Base-by-base conservation (phyloP, 225 moss, liverwort and hornwort species). In the Climacium dendroides region DNA sequence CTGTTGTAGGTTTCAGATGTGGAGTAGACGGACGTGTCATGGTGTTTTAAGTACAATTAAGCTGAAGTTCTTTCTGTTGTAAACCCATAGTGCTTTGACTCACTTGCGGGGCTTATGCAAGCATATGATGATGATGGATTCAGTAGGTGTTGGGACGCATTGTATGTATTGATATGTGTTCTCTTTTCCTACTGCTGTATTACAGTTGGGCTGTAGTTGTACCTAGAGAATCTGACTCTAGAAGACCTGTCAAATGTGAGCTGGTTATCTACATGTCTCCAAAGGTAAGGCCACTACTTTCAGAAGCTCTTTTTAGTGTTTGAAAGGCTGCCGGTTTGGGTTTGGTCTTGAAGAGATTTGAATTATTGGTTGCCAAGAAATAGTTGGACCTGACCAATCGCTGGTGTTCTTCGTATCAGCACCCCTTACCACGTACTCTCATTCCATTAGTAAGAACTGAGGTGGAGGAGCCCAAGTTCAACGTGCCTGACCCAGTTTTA, bases 391-490 rank as follows among this genome's bases (percentile, higher is more conserved):
- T 91, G 83, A 92, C 55, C 70, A 43, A 86, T 58, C 39, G 63
- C 72, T 90, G 78, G 52, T 74, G 75, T 78, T 84, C 53, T 72
- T 60, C 85, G n/a, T 86, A 85, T 69, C 88, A 97, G 96, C 88
- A 95, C 90, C 76, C 95, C 80, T 90, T 96, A 80, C 98, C 98
- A 79, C 92, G 96, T 77, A 96, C 95, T 62, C 93, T 99, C 54
- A 93, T 99, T 64, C 91, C 93, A 25, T 78, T 99, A 84, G 87
- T 81, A 50, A 95, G 94, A 90, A 90, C 91, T 63, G 98, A 97
- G 80, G 91, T 99, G 90, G 96, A 96, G 92, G 96, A 96, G 86
- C 98, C 95, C 58, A 97, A 94, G 85, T 96, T 99, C 87, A 95
- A 86, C 87, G 88, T 87, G 72, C 85, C 90, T 82, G 96, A 97